Percentiles rank a stretch among this genome's conserved stretches.
These are phyloP conservation scores for Candida odintsovae DNA, from an alignment of 805 yeast species.

Conservation along the genomic window DNA sequence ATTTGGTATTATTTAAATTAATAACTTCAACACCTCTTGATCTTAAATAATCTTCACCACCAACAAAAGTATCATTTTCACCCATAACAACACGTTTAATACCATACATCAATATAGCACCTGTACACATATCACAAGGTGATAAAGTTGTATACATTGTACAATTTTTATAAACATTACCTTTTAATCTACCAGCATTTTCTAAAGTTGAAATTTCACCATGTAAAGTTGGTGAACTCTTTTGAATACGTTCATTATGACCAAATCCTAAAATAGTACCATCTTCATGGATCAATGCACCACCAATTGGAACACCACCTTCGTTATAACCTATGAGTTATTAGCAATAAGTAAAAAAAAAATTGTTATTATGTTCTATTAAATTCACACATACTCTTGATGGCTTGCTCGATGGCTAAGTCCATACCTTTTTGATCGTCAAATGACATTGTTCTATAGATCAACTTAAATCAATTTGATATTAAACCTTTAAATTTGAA, in stretches of 20 bases:
- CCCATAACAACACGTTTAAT: conserved; percentile 84
- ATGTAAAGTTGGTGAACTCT: conserved; percentile 76
- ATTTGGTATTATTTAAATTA: conserved; percentile 51
- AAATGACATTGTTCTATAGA: conserved; percentile 34
- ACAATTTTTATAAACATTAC: conserved; percentile 70
- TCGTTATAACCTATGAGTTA: conserved; percentile 38
- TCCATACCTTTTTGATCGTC: conserved; percentile 64
- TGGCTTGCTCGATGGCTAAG: conserved; percentile 70
- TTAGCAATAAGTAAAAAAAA: background rate
- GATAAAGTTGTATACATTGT: conserved; percentile 87
- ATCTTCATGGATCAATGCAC: conserved; percentile 63
- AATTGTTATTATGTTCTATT: no score
- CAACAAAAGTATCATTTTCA: conserved; percentile 76
- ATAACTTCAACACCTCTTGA: conserved; percentile 69
- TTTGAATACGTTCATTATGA: conserved; percentile 86
- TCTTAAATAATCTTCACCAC: conserved; percentile 73
- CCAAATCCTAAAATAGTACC: conserved; percentile 85
- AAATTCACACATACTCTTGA: conserved; percentile 43
- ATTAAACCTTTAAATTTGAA: no score
- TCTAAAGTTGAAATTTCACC: conserved; percentile 91
- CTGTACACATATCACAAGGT: conserved; percentile 94
- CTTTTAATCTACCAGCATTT: conserved; percentile 85
- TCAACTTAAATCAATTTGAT: no score
- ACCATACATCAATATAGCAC: conserved; percentile 87
- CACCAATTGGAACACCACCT: conserved; percentile 36